A percentile compares a stretch with the other conserved stretches of the same genome.
phyloP scores from a whole-genome alignment of 108 stramenopile genomes.

The Schizochytrium sp. region DNA sequence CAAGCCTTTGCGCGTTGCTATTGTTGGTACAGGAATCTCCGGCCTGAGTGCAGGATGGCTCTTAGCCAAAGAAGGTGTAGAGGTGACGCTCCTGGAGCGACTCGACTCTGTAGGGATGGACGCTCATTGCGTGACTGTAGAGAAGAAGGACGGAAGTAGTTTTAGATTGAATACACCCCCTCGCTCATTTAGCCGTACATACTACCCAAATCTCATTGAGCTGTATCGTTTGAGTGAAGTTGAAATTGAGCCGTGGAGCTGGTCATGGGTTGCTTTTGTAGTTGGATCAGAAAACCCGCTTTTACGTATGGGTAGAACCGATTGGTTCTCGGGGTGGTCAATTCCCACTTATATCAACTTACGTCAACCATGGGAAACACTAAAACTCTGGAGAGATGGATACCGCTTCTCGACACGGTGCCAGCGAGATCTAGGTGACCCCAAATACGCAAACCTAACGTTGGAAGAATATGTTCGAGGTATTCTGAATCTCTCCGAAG shows the following conservation, averaged over 20 bases:
- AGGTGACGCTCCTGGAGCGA: constrained; percentile 37
- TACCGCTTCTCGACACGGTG: background rate
- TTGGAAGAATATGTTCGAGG: background rate
- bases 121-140: constrained; percentile 48
- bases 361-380: background rate
- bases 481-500: background rate
- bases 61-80: constrained; percentile 19
- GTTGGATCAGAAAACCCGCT: background rate
- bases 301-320: background rate
- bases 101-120: constrained; percentile 34
- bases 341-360: constrained; percentile 18
- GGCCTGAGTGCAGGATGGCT: constrained; percentile 32
- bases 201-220: constrained; percentile 58
- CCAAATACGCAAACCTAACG: background rate
- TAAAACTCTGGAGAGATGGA: background rate
- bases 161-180: constrained; percentile 36
- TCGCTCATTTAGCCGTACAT: constrained; percentile 25
- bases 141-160: constrained; percentile 4
- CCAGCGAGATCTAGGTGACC: background rate
- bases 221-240: constrained; percentile 24
- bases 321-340: background rate
- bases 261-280: background rate
- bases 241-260: constrained; percentile 54
- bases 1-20: background rate
- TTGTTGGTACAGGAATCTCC: constrained; percentile 46